A percentile compares a stretch with the other conserved stretches of the same genome.
These are phyloP conservation scores for Friedmanniomyces simplex DNA, from an alignment of 495 filamentous ascomycete species.

Conservation along the genomic window DNA sequence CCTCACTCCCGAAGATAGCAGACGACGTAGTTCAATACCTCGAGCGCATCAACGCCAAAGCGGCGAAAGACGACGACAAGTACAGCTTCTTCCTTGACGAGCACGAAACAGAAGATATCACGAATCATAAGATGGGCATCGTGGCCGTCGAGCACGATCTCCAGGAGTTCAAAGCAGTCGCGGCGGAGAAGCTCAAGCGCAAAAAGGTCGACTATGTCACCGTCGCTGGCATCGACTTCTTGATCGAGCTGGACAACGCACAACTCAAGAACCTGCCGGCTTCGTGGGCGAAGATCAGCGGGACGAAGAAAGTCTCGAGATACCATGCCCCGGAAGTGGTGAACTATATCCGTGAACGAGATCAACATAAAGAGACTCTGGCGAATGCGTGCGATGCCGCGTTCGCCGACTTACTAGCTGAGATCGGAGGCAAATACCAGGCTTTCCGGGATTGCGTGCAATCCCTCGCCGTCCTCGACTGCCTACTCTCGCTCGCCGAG, in stretches of 20 bases:
- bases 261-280: conserved; percentile 78
- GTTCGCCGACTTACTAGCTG: conserved; percentile 55
- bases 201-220: conserved; percentile 68
- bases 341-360: conserved; percentile 70
- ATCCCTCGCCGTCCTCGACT: conserved; percentile 80
- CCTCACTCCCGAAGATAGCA: conserved; percentile 64
- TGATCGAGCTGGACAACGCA: conserved; percentile 80
- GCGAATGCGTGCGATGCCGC: conserved; percentile 89
- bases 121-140: conserved; percentile 83
- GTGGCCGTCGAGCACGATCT: conserved; percentile 81
- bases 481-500: conserved; percentile 72
- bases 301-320: conserved; percentile 82
- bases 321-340: conserved; percentile 93
- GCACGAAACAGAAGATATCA: conserved; percentile 75
- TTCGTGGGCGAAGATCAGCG: conserved; percentile 86
- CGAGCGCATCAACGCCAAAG: conserved; percentile 74
- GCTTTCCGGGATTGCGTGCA: conserved; percentile 78
- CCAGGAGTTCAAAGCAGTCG: conserved; percentile 59
- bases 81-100: conserved; percentile 86
- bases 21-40: conserved; percentile 61
- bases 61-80: conserved; percentile 80
- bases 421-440: conserved; percentile 76
- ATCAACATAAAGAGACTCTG: conserved; percentile 89
- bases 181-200: conserved; percentile 58
- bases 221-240: conserved; percentile 82